Conservation (phyloP, 2,329 filamentous ascomycete species). For the Talaromyces piceae region DNA sequence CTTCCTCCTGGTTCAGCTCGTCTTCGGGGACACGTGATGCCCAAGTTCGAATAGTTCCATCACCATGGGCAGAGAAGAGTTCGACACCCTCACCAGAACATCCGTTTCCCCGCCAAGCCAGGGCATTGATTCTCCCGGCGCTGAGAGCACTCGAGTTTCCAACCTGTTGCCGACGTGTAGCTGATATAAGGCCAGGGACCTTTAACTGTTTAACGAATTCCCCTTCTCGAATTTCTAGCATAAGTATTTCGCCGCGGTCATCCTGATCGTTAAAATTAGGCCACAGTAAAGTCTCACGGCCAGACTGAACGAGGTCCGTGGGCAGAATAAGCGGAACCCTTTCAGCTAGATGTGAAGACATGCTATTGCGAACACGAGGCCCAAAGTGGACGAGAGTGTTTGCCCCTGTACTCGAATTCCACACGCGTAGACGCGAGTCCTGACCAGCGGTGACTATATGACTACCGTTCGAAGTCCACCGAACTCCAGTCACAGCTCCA, state of each 20-base stretch:
- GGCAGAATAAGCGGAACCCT: conserved; percentile 59
- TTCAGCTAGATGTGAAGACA: conserved; percentile 50
- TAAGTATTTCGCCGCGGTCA: conserved; percentile 61
- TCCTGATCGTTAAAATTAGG: conserved; percentile 67
- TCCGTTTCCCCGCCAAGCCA: conserved; percentile 66
- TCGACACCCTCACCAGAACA: conserved; percentile 52
- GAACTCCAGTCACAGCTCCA: conserved; percentile 74
- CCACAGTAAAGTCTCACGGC: conserved; percentile 66
- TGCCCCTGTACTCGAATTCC: conserved; percentile 71
- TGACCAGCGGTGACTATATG: conserved; percentile 75
- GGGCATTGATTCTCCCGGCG: conserved; percentile 60
- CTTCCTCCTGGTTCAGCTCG: conserved; percentile 36
- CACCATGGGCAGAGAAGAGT: conserved; percentile 75
- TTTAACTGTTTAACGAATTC: conserved; percentile 63
- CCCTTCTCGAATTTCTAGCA: conserved; percentile 73
- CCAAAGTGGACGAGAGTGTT: conserved; percentile 89
- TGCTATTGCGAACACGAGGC: conserved; percentile 66
- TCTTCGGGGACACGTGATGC: conserved; percentile 51
- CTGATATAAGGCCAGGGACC: conserved; percentile 49
- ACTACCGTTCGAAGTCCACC: conserved; percentile 73
- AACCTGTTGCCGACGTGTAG: conserved; percentile 28
- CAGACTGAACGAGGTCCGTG: conserved; percentile 46
- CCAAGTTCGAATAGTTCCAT: conserved; percentile 80
- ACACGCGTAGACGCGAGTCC: conserved; percentile 77
- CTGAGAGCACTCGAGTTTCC: conserved; percentile 42